Conservation (phyloP, 2,329 filamentous ascomycete species). For the Clonostachys rhizophaga region DNA sequence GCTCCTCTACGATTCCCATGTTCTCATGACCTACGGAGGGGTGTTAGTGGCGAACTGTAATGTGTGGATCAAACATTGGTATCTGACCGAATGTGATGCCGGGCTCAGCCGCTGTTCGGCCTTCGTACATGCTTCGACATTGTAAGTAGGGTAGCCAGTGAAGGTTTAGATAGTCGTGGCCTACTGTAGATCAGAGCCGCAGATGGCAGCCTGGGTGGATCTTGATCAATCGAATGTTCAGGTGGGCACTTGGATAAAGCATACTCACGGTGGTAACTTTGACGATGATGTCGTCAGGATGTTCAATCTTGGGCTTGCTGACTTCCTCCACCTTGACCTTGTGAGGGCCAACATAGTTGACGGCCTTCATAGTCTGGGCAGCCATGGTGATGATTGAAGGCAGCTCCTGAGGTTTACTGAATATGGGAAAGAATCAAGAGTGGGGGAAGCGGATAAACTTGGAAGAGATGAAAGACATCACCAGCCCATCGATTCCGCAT, state of each 20-base stretch:
- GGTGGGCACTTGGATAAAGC: neutral
- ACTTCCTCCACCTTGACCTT: constrained; percentile 60
- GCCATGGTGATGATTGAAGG: neutral
- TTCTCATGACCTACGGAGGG: constrained; percentile 44
- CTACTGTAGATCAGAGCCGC: constrained; percentile 44
- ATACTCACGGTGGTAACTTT: constrained; percentile 56
- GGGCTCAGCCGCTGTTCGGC: constrained; percentile 55
- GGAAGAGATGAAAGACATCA: neutral
- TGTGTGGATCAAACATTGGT: neutral
- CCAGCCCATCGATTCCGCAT: neutral
- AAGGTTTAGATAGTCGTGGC: constrained; percentile 5
- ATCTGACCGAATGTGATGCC: constrained; percentile 53
- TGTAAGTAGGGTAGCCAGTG: constrained; percentile 14
- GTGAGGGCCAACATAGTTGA: constrained; percentile 58
- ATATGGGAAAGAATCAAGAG: neutral
- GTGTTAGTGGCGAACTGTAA: neutral
- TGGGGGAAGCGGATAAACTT: neutral
- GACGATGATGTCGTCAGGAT: constrained; percentile 61
- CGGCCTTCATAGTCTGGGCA: constrained; percentile 47
- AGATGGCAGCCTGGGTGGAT: constrained; percentile 36
- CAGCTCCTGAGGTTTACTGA: neutral
- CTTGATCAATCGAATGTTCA: neutral
- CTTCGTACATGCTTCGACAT: constrained; percentile 55
- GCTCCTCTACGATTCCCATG: constrained; percentile 52
- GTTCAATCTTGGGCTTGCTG: constrained; percentile 51